Conservation (phyloP, 352 stramenopile species). For the Phytophthora vignae region DNA sequence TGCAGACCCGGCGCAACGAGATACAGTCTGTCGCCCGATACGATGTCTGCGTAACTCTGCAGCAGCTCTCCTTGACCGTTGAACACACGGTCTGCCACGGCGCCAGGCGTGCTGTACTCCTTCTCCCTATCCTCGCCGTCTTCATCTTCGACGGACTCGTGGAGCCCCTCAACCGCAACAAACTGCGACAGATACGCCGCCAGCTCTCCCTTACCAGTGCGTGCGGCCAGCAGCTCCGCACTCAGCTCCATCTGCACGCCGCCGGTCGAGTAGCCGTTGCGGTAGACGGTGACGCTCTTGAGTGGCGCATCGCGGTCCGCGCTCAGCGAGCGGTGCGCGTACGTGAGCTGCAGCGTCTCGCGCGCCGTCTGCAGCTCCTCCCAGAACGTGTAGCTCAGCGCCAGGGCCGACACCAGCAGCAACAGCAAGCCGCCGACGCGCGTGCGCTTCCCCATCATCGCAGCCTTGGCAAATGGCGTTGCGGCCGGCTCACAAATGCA, state of each 20-base stretch:
- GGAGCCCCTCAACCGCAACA: slow-evolving; percentile 68
- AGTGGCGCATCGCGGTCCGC: slow-evolving; percentile 38
- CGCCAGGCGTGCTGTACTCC: slow-evolving; percentile 33
- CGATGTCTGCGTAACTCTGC: slow-evolving; percentile 62
- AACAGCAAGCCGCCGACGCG: slow-evolving; percentile 54
- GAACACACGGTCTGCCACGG: slow-evolving; percentile 76
- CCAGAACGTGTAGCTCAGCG: slow-evolving; percentile 63
- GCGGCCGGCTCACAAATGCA: slow-evolving; percentile 16
- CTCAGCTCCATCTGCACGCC: slow-evolving; percentile 79
- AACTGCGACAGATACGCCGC: slow-evolving; percentile 87
- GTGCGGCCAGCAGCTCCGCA: slow-evolving; percentile 60
- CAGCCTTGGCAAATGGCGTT: slow-evolving; percentile 16
- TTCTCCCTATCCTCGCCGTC: slow-evolving; percentile 26
- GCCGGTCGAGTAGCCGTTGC: slow-evolving; percentile 82
- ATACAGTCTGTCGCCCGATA: slow-evolving; percentile 67
- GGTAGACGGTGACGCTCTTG: slow-evolving; percentile 82
- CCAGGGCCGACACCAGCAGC: slow-evolving; percentile 40
- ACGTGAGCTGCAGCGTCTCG: slow-evolving; percentile 74
- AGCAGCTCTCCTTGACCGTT: slow-evolving; percentile 70
- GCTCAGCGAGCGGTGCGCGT: slow-evolving; percentile 61
- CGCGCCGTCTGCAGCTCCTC: slow-evolving; percentile 45
- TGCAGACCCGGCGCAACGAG: slow-evolving; percentile 73
- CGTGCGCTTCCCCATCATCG: slow-evolving; percentile 59
- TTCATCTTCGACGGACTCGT: slow-evolving; percentile 27
- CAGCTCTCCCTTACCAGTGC: slow-evolving; percentile 55